Evolutionary conservation across 1,139 yeast species (phyloP).

Genomic region (Schizosaccharomyces versatilis): DNA sequence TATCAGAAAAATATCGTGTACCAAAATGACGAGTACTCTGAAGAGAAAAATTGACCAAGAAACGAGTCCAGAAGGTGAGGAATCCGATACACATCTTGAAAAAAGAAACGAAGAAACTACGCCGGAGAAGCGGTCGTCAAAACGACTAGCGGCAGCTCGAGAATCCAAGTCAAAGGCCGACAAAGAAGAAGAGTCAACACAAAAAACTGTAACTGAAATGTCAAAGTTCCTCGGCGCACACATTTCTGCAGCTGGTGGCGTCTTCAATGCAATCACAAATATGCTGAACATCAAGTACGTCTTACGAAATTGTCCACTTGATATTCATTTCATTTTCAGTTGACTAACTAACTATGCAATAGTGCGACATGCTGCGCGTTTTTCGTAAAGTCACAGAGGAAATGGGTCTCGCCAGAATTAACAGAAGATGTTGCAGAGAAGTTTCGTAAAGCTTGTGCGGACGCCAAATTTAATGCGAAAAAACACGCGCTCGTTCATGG

Average conservation of each 20-base stretch:
- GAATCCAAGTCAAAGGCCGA: too few relatives aligned
- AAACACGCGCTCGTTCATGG: conserved; percentile 78
- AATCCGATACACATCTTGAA: too few relatives aligned
- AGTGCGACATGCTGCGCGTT: conserved; percentile 59
- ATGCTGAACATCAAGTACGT: conserved; percentile 51
- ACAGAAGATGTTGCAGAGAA: conserved; percentile 41
- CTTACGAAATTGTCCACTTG: not conserved
- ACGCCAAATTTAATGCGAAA: conserved; percentile 44
- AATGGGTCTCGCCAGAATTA: conserved; percentile 71
- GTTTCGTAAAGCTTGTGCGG: conserved; percentile 40
- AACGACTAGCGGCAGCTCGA: too few relatives aligned
- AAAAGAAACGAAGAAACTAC: too few relatives aligned
- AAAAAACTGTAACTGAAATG: not conserved
- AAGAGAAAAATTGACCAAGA: too few relatives aligned
- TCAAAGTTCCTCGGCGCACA: conserved; percentile 42
- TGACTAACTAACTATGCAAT: not conserved
- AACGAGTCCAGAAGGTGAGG: too few relatives aligned
- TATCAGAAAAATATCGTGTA: too few relatives aligned
- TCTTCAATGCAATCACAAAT: conserved; percentile 53
- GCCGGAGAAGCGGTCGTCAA: too few relatives aligned
- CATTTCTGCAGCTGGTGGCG: conserved; percentile 25
- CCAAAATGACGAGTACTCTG: too few relatives aligned
- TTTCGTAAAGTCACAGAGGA: conserved; percentile 71
- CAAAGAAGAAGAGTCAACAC: not conserved
- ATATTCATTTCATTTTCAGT: not conserved